These are phyloP conservation scores for Bothriochloa decipiens DNA, from an alignment of 176 grass and related monocot species.

Conservation along the genomic window DNA sequence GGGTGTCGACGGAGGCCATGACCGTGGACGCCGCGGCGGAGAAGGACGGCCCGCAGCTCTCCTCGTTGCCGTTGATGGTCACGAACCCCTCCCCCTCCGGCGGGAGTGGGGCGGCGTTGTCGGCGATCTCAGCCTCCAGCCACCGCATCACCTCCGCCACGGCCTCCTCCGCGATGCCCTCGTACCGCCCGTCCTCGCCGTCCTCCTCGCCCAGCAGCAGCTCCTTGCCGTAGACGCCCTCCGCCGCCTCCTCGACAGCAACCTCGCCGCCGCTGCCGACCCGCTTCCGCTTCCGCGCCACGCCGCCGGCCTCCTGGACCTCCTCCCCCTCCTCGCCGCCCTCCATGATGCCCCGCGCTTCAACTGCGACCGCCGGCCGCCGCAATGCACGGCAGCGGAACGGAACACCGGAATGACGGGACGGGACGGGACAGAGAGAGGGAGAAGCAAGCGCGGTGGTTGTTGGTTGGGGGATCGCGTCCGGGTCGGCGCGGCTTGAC, in stretches of 20 bases:
- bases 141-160: conserved; percentile 80
- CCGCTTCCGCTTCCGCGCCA: conserved; percentile 24
- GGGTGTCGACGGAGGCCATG: conserved; percentile 87
- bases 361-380: no score
- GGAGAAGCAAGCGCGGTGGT: background rate
- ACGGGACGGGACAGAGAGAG: no score
- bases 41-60: conserved; percentile 95
- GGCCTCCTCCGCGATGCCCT: conserved; percentile 53
- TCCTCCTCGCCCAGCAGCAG: background rate
- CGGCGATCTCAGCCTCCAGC: conserved; percentile 71
- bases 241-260: background rate
- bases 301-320: background rate
- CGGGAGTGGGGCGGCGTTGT: background rate
- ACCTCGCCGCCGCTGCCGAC: background rate
- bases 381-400: background rate
- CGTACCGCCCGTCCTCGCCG: background rate
- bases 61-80: conserved; percentile 84
- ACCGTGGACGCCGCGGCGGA: conserved; percentile 66
- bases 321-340: background rate
- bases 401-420: background rate
- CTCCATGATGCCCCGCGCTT: background rate
- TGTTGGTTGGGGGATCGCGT: background rate
- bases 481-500: no score
- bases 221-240: background rate
- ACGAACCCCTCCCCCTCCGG: conserved; percentile 30